phyloP scores from a whole-genome alignment of 2,329 filamentous ascomycete genomes.

The Massarina eburnea region DNA sequence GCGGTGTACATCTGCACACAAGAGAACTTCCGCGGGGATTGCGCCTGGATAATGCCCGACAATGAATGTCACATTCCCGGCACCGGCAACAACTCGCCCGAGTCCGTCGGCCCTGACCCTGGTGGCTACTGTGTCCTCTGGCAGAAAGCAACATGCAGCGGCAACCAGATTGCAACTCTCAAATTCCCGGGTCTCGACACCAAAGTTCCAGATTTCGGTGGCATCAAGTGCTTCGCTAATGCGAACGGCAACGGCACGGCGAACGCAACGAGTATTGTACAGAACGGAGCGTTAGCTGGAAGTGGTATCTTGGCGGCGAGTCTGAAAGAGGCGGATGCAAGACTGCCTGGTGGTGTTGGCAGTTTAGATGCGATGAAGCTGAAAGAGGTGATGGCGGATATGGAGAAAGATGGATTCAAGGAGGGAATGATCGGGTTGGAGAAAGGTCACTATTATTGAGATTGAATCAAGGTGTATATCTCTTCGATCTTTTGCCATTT shows the following conservation, averaged over 20 bases:
- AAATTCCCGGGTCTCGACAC: slow-evolving; percentile 27
- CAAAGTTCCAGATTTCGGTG: slow-evolving; percentile 23
- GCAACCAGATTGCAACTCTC: slow-evolving; percentile 17
- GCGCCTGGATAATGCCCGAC: slow-evolving; percentile 29
- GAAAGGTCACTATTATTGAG: slow-evolving; percentile 32
- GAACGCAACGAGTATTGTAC: slow-evolving; percentile 5
- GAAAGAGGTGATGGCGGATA: slow-evolving; percentile 19
- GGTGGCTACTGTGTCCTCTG: slow-evolving; percentile 32
- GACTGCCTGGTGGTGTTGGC: slow-evolving; percentile 27
- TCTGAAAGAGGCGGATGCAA: slow-evolving; percentile 11
- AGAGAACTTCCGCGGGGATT: slow-evolving; percentile 30
- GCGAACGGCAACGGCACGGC: neutral
- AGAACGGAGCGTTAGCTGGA: slow-evolving; percentile 1
- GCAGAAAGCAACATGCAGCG: slow-evolving; percentile 22
- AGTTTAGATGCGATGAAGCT: slow-evolving; percentile 23
- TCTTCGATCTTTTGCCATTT: neutral
- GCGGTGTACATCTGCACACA: slow-evolving; percentile 37
- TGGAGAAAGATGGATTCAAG: slow-evolving; percentile 29
- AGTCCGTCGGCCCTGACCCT: slow-evolving; percentile 37
- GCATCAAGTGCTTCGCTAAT: slow-evolving; percentile 27
- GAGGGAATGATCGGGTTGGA: slow-evolving; percentile 37
- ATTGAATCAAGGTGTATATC: neutral
- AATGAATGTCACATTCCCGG: slow-evolving; percentile 28
- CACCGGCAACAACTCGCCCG: slow-evolving; percentile 16
- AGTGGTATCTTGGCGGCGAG: slow-evolving; percentile 4